These are phyloP conservation scores for Alternaria postmessia DNA, from an alignment of 2,329 filamentous ascomycete species.

Conservation along the genomic window DNA sequence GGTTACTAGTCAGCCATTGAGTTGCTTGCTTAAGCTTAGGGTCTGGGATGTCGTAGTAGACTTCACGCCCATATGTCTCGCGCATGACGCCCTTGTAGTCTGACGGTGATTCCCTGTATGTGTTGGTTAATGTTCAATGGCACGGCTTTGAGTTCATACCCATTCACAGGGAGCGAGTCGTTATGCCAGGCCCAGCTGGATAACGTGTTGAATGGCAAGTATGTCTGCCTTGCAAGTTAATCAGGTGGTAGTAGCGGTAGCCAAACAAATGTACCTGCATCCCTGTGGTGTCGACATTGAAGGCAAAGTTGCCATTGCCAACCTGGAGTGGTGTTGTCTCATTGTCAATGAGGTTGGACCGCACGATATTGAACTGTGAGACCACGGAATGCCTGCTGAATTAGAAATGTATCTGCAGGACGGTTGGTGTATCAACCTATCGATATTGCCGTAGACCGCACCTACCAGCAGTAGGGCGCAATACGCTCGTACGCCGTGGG, in stretches of 20 bases:
- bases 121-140: conserved; percentile 10
- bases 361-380: conserved; percentile 31
- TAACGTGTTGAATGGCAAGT: conserved; percentile 51
- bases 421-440: conserved; percentile 15
- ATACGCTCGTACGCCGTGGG: background rate
- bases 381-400: conserved; percentile 23
- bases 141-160: conserved; percentile 31
- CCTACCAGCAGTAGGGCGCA: conserved; percentile 3
- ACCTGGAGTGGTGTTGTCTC: conserved; percentile 60
- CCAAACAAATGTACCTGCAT: conserved; percentile 42
- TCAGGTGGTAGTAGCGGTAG: background rate
- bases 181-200: conserved; percentile 58
- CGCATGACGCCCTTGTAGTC: conserved; percentile 48
- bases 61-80: conserved; percentile 53
- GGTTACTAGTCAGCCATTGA: conserved; percentile 63
- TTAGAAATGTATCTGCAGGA: background rate
- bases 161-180: conserved; percentile 51
- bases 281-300: conserved; percentile 57
- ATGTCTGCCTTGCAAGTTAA: conserved; percentile 31
- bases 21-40: conserved; percentile 52
- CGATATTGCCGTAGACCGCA: conserved; percentile 18
- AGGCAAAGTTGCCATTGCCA: conserved; percentile 58
- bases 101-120: conserved; percentile 27
- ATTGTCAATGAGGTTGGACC: conserved; percentile 39
- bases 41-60: conserved; percentile 54